Evolutionary conservation across 345 rosid genomes (phyloP).

Genomic region (Acer campestre): DNA sequence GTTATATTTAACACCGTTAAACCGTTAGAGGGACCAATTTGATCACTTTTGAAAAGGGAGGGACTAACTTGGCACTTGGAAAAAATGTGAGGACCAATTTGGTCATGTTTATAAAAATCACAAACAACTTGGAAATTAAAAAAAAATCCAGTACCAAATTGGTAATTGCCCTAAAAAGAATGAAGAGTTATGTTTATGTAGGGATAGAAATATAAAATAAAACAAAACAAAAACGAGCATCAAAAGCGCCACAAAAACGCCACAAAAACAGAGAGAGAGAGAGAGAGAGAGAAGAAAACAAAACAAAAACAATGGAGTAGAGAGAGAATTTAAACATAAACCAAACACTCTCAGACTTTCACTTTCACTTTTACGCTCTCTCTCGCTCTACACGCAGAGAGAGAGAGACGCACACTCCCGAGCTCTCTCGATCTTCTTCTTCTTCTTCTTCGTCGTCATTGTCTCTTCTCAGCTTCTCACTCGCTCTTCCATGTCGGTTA

Average conservation of each 20-base stretch:
- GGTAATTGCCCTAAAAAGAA: no score
- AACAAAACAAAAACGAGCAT: background rate
- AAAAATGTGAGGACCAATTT: no score
- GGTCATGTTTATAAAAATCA: no score
- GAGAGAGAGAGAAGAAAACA: background rate
- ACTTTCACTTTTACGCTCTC: slow-evolving; percentile 12
- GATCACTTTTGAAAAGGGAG: no score
- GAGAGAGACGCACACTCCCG: background rate
- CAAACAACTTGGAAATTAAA: no score
- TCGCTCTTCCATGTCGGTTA: slow-evolving; percentile 14
- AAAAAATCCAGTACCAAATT: no score
- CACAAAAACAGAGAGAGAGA: background rate
- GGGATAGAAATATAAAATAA: background rate
- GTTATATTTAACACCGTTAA: no score
- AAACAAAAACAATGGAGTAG: background rate
- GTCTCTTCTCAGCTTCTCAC: slow-evolving; percentile 11
- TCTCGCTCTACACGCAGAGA: background rate
- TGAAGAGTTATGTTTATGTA: no score
- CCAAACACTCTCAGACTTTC: background rate
- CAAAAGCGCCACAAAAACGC: slow-evolving; percentile 1
- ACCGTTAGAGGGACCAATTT: no score
- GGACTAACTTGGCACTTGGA: no score
- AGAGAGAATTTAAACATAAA: background rate
- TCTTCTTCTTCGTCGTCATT: slow-evolving; percentile 6
- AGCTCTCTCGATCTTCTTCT: background rate